phyloP scores from a whole-genome alignment of 1,284 basidiomycete species.

The Rhodotorula mucilaginosa region DNA sequence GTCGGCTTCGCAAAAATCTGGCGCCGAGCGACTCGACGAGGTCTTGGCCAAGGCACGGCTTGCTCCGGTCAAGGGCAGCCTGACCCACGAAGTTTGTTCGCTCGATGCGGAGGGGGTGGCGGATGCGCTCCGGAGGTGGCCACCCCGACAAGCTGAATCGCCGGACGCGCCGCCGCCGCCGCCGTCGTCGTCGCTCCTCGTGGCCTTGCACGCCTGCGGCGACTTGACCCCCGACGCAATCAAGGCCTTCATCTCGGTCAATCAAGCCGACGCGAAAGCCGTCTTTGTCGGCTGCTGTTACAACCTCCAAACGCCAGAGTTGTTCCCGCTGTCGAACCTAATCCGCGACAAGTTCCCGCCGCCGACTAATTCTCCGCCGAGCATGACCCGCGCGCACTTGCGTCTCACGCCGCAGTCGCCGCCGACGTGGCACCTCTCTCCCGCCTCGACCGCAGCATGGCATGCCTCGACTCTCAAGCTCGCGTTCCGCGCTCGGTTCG shows the following conservation, averaged over 20 bases:
- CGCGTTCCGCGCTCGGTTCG: slow-evolving; percentile 31
- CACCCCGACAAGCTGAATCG: neutral
- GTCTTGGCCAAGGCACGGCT: slow-evolving; percentile 5
- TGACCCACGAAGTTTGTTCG: slow-evolving; percentile 32
- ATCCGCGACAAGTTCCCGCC: slow-evolving; percentile 1
- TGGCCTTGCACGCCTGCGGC: slow-evolving; percentile 39
- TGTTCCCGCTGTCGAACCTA: slow-evolving; percentile 18
- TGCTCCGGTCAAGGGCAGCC: slow-evolving; percentile 11
- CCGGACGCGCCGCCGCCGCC: neutral
- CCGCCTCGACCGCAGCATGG: slow-evolving; percentile 1
- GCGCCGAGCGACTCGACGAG: slow-evolving; percentile 31
- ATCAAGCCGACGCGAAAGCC: neutral
- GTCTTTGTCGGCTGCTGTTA: slow-evolving; percentile 40
- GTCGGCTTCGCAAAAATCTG: slow-evolving; percentile 27
- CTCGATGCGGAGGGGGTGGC: slow-evolving; percentile 29
- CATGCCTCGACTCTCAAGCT: slow-evolving; percentile 30
- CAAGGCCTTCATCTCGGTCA: slow-evolving; percentile 21
- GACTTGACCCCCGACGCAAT: slow-evolving; percentile 35
- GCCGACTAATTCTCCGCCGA: neutral
- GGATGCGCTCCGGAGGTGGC: slow-evolving; percentile 15
- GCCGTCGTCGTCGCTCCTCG: slow-evolving; percentile 18
- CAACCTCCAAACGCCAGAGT: slow-evolving; percentile 30
- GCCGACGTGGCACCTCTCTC: slow-evolving; percentile 28
- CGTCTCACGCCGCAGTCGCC: slow-evolving; percentile 37
- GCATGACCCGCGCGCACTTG: slow-evolving; percentile 28